Percentiles rank a stretch among this genome's conserved stretches.
Conservation (phyloP, 345 rosid genomes). For the Hibiscus trionum region DNA sequence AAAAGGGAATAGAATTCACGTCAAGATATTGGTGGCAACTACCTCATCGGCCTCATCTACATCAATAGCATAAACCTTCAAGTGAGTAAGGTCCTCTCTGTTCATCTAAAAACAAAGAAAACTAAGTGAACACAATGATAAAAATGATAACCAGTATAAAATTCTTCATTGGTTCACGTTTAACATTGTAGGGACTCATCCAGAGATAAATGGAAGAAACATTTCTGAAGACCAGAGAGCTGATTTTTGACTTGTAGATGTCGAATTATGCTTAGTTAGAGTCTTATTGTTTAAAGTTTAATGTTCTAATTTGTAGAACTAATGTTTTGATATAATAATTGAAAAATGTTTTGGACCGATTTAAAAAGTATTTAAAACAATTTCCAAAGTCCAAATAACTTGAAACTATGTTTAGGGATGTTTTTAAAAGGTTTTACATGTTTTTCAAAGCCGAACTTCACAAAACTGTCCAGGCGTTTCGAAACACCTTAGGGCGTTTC, state of each 20-base stretch:
- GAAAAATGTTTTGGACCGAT: too few relatives aligned
- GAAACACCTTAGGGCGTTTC: too few relatives aligned
- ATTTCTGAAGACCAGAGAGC: not conserved
- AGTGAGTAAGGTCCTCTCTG: conserved; percentile 72
- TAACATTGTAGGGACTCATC: conserved; percentile 2
- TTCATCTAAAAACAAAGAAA: conserved; percentile 34
- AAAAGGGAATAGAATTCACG: not conserved
- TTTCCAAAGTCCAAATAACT: too few relatives aligned
- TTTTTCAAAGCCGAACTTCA: too few relatives aligned
- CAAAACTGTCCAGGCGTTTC: too few relatives aligned
- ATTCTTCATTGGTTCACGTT: not conserved
- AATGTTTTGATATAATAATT: too few relatives aligned
- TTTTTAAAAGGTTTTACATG: too few relatives aligned
- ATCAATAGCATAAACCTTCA: conserved; percentile 95
- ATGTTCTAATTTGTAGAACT: too few relatives aligned
- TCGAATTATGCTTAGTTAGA: not conserved
- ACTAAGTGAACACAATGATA: conserved; percentile 17
- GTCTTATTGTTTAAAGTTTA: too few relatives aligned
- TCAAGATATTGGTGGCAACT: conserved; percentile 9
- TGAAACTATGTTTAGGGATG: too few relatives aligned
- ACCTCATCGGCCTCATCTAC: conserved; percentile 99
- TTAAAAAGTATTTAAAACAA: too few relatives aligned
- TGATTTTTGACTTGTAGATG: not conserved
- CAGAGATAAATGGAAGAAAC: not conserved
- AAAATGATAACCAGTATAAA: not conserved